phyloP scores from a whole-genome alignment of 192 early-diverging fungal genomes.

The Lobosporangium transversale region DNA sequence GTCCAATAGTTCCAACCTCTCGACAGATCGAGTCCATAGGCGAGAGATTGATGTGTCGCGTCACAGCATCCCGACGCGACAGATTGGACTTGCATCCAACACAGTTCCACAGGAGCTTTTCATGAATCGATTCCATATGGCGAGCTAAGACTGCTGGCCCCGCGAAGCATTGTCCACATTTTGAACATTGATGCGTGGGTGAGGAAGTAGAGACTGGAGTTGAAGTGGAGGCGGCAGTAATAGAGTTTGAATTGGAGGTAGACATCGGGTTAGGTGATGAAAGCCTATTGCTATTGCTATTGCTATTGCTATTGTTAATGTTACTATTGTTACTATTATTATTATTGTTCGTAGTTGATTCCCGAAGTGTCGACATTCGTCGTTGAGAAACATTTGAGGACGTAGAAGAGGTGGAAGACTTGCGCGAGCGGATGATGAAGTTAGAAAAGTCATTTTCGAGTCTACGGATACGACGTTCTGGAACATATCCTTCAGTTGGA shows the following conservation, averaged over 20 bases:
- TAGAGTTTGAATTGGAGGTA: background rate
- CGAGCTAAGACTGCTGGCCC: slow-evolving; percentile 42
- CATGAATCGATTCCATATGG: slow-evolving; percentile 47
- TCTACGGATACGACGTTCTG: slow-evolving; percentile 13
- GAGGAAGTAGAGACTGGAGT: slow-evolving; percentile 9
- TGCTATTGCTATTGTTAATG: background rate
- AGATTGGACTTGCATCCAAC: slow-evolving; percentile 49
- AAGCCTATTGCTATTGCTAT: background rate
- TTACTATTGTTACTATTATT: background rate
- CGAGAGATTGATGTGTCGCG: slow-evolving; percentile 46
- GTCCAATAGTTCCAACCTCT: slow-evolving; percentile 37
- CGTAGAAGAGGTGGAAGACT: slow-evolving; percentile 34
- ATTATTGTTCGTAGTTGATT: slow-evolving; percentile 6
- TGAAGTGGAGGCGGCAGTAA: background rate
- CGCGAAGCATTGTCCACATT: slow-evolving; percentile 30
- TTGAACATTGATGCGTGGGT: slow-evolving; percentile 27
- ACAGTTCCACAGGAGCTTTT: slow-evolving; percentile 49
- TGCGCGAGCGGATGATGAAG: slow-evolving; percentile 25
- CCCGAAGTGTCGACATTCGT: slow-evolving; percentile 33
- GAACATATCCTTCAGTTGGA: slow-evolving; percentile 7
- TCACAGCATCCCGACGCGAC: slow-evolving; percentile 43
- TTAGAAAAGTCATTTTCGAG: slow-evolving; percentile 3
- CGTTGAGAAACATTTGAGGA: slow-evolving; percentile 31
- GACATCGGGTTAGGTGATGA: background rate
- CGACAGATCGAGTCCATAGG: slow-evolving; percentile 51